phyloP scores from a whole-genome alignment of 495 filamentous ascomycete genomes.

The Aeminium ludgeri region DNA sequence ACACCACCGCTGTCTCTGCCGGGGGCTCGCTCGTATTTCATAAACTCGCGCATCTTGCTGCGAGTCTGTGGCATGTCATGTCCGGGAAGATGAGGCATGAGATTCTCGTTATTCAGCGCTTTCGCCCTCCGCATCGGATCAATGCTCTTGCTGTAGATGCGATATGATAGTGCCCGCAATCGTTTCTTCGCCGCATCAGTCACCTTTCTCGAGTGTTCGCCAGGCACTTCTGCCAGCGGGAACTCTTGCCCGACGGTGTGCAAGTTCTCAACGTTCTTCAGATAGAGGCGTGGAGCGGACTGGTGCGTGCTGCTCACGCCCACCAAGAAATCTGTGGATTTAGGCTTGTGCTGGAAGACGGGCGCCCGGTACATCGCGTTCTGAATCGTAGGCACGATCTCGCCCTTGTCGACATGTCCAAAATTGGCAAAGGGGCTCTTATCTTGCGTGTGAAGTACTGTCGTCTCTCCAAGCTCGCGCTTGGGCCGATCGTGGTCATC shows the following conservation, averaged over 20 bases:
- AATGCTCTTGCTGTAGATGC: constrained; percentile 58
- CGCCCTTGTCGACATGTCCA: constrained; percentile 76
- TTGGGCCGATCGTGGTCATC: constrained; percentile 62
- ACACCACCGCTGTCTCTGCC: constrained; percentile 35
- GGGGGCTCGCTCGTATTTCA: constrained; percentile 60
- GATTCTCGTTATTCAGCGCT: constrained; percentile 27
- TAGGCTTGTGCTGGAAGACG: constrained; percentile 70
- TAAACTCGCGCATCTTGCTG: constrained; percentile 92
- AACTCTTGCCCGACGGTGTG: constrained; percentile 83
- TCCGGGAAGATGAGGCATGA: constrained; percentile 76
- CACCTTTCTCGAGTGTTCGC: constrained; percentile 81
- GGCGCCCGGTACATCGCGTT: constrained; percentile 93
- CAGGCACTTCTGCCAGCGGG: constrained; percentile 79
- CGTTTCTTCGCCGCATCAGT: constrained; percentile 90
- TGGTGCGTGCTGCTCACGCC: constrained; percentile 59
- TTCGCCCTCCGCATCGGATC: constrained; percentile 20
- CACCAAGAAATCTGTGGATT: constrained; percentile 73
- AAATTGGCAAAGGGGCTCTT: constrained; percentile 92
- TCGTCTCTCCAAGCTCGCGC: constrained; percentile 68
- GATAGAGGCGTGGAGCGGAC: constrained; percentile 54
- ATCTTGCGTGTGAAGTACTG: constrained; percentile 76
- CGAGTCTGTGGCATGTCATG: constrained; percentile 80
- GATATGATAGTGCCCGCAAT: constrained; percentile 85
- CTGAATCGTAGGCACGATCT: constrained; percentile 74
- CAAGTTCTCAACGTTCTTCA: constrained; percentile 77